Evolutionary conservation across 2,329 filamentous ascomycete species (phyloP).

Genomic region (Teratosphaeria gauchensis): DNA sequence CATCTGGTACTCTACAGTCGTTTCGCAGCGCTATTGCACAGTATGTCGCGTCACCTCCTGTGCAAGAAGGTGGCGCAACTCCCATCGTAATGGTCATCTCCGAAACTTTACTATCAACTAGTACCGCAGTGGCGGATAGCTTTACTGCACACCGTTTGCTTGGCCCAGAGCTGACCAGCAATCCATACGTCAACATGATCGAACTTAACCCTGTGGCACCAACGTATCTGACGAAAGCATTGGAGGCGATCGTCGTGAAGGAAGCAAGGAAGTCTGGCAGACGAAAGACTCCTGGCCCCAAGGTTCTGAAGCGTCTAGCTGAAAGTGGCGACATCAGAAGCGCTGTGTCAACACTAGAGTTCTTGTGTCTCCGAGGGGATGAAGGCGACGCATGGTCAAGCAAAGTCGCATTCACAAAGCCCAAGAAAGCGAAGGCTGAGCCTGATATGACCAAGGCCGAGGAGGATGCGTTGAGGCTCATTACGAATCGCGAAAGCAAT

Average conservation of each 20-base stretch:
- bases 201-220: constrained; percentile 91
- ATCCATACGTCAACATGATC: constrained; percentile 68
- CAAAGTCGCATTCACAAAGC: constrained; percentile 60
- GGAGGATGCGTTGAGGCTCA: constrained; percentile 64
- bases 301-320: constrained; percentile 67
- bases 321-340: constrained; percentile 88
- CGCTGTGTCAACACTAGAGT: constrained; percentile 85
- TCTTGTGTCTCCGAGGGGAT: constrained; percentile 77
- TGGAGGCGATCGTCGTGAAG: constrained; percentile 74
- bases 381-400: constrained; percentile 64
- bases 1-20: constrained; percentile 35
- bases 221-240: constrained; percentile 72
- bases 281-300: constrained; percentile 64
- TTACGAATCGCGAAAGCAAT: constrained; percentile 80
- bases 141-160: constrained; percentile 87
- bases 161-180: constrained; percentile 73
- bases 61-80: neutral
- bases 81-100: constrained; percentile 87
- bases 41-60: constrained; percentile 52
- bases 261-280: constrained; percentile 72
- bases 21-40: constrained; percentile 65
- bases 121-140: constrained; percentile 75
- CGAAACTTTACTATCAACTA: constrained; percentile 78
- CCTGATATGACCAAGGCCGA: constrained; percentile 64
- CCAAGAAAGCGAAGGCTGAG: constrained; percentile 52